These are phyloP conservation scores for Rhododendron mucronatum DNA, from an alignment of 148 eudicot genomes.

Conservation along the genomic window DNA sequence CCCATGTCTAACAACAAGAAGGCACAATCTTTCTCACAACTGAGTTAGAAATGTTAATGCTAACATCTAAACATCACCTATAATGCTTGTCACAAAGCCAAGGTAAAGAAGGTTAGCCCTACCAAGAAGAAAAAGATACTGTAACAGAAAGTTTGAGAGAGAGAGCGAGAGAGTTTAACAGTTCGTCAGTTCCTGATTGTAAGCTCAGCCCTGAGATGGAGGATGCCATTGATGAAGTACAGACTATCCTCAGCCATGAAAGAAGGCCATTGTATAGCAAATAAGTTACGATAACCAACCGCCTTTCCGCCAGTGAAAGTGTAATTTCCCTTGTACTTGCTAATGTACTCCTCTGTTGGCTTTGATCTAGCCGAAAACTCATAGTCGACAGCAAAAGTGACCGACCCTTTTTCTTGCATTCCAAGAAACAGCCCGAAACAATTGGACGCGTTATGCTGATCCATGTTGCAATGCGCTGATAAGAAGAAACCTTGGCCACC, in stretches of 20 bases:
- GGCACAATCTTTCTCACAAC: background rate
- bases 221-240: slow-evolving; percentile 71
- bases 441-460: slow-evolving; percentile 80
- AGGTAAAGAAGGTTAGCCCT: slow-evolving; percentile 12
- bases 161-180: background rate
- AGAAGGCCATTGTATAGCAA: slow-evolving; percentile 75
- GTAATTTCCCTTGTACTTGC: slow-evolving; percentile 86
- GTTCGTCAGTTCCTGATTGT: slow-evolving; percentile 53
- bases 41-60: background rate
- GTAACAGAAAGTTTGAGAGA: background rate
- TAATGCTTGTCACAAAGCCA: background rate
- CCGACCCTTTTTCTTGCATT: slow-evolving; percentile 94
- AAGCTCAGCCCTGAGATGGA: slow-evolving; percentile 87
- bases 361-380: slow-evolving; percentile 83
- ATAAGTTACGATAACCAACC: slow-evolving; percentile 80
- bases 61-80: background rate
- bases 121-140: background rate
- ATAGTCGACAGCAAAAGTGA: slow-evolving; percentile 74
- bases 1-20: background rate
- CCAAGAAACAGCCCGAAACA: slow-evolving; percentile 86
- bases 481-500: slow-evolving; percentile 94
- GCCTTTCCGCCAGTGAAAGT: slow-evolving; percentile 92
- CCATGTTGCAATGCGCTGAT: slow-evolving; percentile 93
- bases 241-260: slow-evolving; percentile 88
- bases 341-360: slow-evolving; percentile 69